Base-by-base conservation (phyloP, 331 rosid species). In the Acacia pycnantha region DNA sequence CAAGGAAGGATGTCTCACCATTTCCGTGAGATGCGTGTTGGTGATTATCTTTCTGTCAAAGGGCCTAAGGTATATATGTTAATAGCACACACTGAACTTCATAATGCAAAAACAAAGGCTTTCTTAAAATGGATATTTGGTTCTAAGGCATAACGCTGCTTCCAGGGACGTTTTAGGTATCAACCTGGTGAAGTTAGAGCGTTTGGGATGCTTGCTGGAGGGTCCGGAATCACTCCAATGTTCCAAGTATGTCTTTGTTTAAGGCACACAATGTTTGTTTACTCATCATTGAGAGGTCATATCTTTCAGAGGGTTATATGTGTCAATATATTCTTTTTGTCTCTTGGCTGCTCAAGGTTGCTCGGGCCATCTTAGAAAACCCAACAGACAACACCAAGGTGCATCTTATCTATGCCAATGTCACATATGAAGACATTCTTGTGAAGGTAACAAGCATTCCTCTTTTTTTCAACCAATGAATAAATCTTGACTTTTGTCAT, bases 1-100 rank as follows among this genome's bases (percentile, higher is more conserved):
- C 98, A 94, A 96, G 99, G 99, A 89, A 94, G 97, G 88, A 96
- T 96, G 99, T 96, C 99, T 15, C 97, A 96, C 78, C 99, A 96
- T 86, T 96, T 96, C 85, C 97, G 97, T 27, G 97, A 96, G 89
- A 73, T 96, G 98, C 91, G 90, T 31, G 97, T 88, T 51, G 99
- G 99, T 74, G 97, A 94, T 85, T 78, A 66, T 75, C 97, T 96
- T 83, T 77, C 97, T 44, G 98, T 96, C 31, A 96, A 84, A 90
- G 99, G 99, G 78, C 99, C 99, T 58, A 96, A 96, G 97, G 99
- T 96, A 85, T 6, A 24, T 35, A 27, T 58, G 19, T 70, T 82
- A 21, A 24, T 84, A 19, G 16, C 64, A 27, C 77, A 29, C 73
- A 51, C 71, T 58, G 73, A 8, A 69, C 47, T 69, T 69, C 10